phyloP scores from a whole-genome alignment of 129 eudicot species.

The Helichrysum umbraculigerum region DNA sequence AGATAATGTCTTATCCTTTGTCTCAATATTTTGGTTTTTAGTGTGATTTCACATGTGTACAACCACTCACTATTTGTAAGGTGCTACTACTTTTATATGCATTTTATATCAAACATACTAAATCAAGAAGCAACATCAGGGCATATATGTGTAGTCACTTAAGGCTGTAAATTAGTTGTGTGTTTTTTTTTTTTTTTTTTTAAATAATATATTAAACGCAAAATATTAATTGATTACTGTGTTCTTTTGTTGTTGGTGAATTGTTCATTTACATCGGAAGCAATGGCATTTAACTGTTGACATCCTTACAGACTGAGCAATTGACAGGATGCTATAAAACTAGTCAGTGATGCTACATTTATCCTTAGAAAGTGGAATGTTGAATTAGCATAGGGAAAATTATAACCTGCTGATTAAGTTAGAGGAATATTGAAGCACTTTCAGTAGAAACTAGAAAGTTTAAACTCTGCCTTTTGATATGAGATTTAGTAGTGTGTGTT shows the following conservation, averaged over 20 bases:
- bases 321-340: background rate
- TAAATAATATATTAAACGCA: background rate
- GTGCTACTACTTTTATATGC: constrained; percentile 1
- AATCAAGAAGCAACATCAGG: background rate
- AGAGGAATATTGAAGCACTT: background rate
- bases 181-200: background rate
- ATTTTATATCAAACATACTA: background rate
- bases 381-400: background rate
- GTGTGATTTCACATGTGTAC: constrained; percentile 17
- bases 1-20: constrained; percentile 25
- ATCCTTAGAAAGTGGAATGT: background rate
- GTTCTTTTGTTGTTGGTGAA: background rate
- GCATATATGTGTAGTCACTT: background rate
- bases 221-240: background rate
- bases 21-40: constrained; percentile 16
- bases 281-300: background rate
- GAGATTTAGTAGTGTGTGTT: constrained; percentile 12
- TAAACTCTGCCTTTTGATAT: constrained; percentile 12
- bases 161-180: background rate
- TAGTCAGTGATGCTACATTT: background rate
- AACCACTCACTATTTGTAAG: constrained; percentile 8
- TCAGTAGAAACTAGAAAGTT: background rate
- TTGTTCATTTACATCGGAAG: background rate
- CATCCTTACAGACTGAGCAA: background rate
- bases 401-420: background rate